phyloP scores from a whole-genome alignment of 352 stramenopile genomes.

The Thalassiosira hispida region DNA sequence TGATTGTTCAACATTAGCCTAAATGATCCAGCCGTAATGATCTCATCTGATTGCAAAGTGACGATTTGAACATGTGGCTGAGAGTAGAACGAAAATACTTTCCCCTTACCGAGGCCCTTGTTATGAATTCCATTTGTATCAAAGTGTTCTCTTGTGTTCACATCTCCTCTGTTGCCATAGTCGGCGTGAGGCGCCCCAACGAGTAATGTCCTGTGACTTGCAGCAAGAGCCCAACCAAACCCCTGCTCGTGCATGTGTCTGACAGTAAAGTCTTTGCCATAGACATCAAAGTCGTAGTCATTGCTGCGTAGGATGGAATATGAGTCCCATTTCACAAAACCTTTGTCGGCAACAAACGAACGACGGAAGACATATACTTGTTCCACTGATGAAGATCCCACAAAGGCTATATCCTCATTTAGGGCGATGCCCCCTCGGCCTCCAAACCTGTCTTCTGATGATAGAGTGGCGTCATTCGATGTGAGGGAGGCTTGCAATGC shows the following conservation, averaged over 20 bases:
- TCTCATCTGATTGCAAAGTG: constrained; percentile 66
- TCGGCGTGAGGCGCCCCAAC: constrained; percentile 89
- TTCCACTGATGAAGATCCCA: constrained; percentile 87
- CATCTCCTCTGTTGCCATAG: constrained; percentile 78
- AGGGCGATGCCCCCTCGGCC: constrained; percentile 81
- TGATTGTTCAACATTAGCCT: constrained; percentile 82
- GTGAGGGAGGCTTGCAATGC: constrained; percentile 35
- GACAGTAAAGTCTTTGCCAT: constrained; percentile 69
- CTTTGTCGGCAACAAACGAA: constrained; percentile 60
- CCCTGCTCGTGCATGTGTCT: constrained; percentile 86
- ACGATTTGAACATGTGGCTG: constrained; percentile 67
- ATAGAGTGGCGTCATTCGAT: constrained; percentile 37
- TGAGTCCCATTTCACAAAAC: constrained; percentile 59
- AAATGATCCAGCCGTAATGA: constrained; percentile 83
- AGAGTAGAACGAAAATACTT: constrained; percentile 80
- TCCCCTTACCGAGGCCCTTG: constrained; percentile 67
- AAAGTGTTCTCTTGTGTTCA: constrained; percentile 61
- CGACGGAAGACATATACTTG: constrained; percentile 75
- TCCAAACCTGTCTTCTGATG: constrained; percentile 56
- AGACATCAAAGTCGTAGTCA: constrained; percentile 88
- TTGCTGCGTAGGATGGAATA: constrained; percentile 81
- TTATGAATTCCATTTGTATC: constrained; percentile 76
- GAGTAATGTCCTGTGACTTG: constrained; percentile 88
- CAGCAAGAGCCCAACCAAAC: constrained; percentile 89
- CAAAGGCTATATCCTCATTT: constrained; percentile 88